These are phyloP conservation scores for Malus orientalis DNA, from an alignment of 306 rosid species.

Conservation along the genomic window DNA sequence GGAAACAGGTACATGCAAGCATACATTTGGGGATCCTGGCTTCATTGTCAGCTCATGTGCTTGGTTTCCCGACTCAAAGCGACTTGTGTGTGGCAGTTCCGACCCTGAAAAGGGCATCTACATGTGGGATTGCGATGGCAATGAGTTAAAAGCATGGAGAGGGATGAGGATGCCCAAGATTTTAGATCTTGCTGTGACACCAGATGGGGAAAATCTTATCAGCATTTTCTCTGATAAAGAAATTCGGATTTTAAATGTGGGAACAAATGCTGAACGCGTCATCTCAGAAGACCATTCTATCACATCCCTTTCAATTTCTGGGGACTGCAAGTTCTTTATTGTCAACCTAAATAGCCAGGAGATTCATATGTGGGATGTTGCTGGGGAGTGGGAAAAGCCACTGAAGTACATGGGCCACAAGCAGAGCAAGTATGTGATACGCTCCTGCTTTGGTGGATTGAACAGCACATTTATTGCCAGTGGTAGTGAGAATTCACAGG, in stretches of 20 bases:
- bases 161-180: constrained; percentile 87
- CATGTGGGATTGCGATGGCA: constrained; percentile 85
- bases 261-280: constrained; percentile 55
- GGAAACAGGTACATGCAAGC: constrained; percentile 84
- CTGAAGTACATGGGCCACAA: constrained; percentile 44
- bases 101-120: constrained; percentile 77
- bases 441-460: constrained; percentile 87
- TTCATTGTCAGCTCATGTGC: constrained; percentile 93
- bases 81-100: constrained; percentile 83
- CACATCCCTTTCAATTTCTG: constrained; percentile 55
- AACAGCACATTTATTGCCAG: constrained; percentile 71
- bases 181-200: constrained; percentile 71
- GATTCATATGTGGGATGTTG: constrained; percentile 92
- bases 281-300: constrained; percentile 59
- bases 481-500: constrained; percentile 88
- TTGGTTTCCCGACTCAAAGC: constrained; percentile 84
- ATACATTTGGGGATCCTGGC: constrained; percentile 71
- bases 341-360: constrained; percentile 87
- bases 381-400: constrained; percentile 57
- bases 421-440: constrained; percentile 74
- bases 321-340: constrained; percentile 71
- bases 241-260: constrained; percentile 55
- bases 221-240: constrained; percentile 72
- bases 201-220: constrained; percentile 74
- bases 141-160: constrained; percentile 76